Percentiles rank a stretch among this genome's conserved stretches.
Conservation (phyloP, 164 flowering plant species). For the Platanus orientalis region DNA sequence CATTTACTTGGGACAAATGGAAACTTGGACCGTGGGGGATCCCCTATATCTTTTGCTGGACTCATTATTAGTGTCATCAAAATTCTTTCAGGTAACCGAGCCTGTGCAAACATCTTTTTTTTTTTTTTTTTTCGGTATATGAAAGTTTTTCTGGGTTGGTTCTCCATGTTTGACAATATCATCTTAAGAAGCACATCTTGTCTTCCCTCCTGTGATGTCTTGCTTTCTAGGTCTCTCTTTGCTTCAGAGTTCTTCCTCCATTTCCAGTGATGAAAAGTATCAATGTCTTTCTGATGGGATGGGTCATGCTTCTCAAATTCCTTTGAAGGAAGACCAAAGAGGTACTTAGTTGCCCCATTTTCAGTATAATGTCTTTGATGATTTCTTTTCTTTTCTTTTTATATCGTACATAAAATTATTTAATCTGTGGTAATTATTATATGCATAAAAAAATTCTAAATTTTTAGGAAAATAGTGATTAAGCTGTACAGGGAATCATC, state of each 20-base stretch:
- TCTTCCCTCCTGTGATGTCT: slow-evolving; percentile 3
- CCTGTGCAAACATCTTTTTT: not conserved
- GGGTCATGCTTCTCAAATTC: slow-evolving; percentile 26
- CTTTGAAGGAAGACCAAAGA: slow-evolving; percentile 16
- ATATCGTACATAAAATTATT: not conserved
- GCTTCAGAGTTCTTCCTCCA: slow-evolving; percentile 28
- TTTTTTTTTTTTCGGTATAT: not conserved
- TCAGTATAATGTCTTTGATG: not conserved
- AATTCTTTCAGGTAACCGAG: slow-evolving; percentile 73
- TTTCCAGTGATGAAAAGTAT: slow-evolving; percentile 21
- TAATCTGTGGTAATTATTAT: not conserved
- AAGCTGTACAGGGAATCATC: not conserved
- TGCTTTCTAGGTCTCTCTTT: slow-evolving; percentile 51
- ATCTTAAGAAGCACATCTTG: slow-evolving; percentile 4
- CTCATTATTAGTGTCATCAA: slow-evolving; percentile 60
- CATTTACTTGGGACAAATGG: slow-evolving; percentile 77
- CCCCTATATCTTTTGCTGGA: slow-evolving; percentile 46
- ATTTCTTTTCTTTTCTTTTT: not conserved
- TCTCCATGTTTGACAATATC: not conserved
- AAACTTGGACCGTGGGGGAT: slow-evolving; percentile 29
- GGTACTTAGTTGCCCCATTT: slow-evolving; percentile 26
- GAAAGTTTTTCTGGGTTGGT: not conserved
- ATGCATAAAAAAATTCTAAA: not conserved
- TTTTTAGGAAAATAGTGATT: not conserved
- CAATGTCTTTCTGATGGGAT: slow-evolving; percentile 16